Percentiles rank a stretch among this genome's conserved stretches.
Evolutionary conservation across 2,329 filamentous ascomycete species (phyloP).

Genomic region (Nemania serpens): DNA sequence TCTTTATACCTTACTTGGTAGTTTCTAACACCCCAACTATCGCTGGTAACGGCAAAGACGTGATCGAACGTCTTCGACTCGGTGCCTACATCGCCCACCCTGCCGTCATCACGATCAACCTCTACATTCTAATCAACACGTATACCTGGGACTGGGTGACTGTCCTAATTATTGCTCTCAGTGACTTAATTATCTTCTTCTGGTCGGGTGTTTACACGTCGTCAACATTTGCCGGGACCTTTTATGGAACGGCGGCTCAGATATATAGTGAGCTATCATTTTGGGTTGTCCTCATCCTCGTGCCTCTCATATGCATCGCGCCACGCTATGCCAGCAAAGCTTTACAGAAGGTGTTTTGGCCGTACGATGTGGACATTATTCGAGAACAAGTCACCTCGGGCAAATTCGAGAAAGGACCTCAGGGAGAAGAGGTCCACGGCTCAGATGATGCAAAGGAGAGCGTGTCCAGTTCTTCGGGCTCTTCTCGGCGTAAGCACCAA

Average conservation of each 20-base stretch:
- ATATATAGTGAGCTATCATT: conserved; percentile 82
- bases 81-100: conserved; percentile 86
- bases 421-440: conserved; percentile 42
- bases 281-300: conserved; percentile 83
- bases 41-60: conserved; percentile 71
- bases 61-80: conserved; percentile 81
- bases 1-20: conserved; percentile 88
- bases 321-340: conserved; percentile 87
- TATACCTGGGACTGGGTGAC: conserved; percentile 99
- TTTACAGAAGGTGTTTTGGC: conserved; percentile 91
- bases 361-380: conserved; percentile 92
- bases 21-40: conserved; percentile 72
- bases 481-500: conserved; percentile 58
- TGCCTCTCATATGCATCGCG: conserved; percentile 79
- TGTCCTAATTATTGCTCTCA: conserved; percentile 78
- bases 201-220: conserved; percentile 88
- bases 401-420: conserved; percentile 72
- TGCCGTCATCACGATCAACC: conserved; percentile 85
- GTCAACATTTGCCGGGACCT: conserved; percentile 53
- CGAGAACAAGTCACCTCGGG: conserved; percentile 88
- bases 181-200: conserved; percentile 86
- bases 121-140: conserved; percentile 93
- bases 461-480: conserved; percentile 45
- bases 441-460: conserved; percentile 47
- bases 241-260: conserved; percentile 79